Percentiles rank a stretch among this genome's conserved stretches.
Evolutionary conservation across 306 rosid species (phyloP).

Genomic region (Elaeagnus macrophylla): DNA sequence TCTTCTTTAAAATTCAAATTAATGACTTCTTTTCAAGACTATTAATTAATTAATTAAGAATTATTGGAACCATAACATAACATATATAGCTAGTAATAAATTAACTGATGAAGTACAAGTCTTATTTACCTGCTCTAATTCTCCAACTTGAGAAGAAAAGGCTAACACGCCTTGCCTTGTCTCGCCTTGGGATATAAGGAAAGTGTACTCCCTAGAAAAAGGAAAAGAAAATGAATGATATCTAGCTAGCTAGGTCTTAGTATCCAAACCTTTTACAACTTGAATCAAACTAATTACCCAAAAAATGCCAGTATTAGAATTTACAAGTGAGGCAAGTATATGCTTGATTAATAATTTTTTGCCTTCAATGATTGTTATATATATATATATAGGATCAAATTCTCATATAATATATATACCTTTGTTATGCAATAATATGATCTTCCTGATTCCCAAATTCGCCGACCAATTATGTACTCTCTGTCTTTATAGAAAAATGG

Average conservation of each 20-base stretch:
- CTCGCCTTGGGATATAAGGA: constrained; percentile 39
- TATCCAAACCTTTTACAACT: neutral
- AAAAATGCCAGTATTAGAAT: too few relatives aligned
- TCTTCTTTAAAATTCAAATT: constrained; percentile 12
- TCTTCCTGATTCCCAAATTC: constrained; percentile 50
- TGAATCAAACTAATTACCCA: neutral
- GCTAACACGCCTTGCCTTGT: constrained; percentile 49
- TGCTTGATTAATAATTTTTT: too few relatives aligned
- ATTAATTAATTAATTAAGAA: neutral
- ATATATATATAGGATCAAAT: too few relatives aligned
- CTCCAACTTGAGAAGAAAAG: constrained; percentile 57
- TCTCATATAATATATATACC: neutral
- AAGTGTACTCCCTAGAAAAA: constrained; percentile 40
- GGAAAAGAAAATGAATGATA: constrained; percentile 15
- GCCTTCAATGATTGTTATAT: too few relatives aligned
- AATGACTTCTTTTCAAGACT: too few relatives aligned
- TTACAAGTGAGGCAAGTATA: too few relatives aligned
- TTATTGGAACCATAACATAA: neutral
- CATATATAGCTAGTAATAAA: neutral
- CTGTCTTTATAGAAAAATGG: constrained; percentile 58
- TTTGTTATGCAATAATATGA: constrained; percentile 31
- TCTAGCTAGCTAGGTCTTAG: neutral
- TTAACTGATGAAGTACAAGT: neutral
- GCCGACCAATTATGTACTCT: constrained; percentile 49
- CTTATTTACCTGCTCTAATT: constrained; percentile 44